phyloP scores from a whole-genome alignment of 257 asterid species.

The Ehretia macrophylla region DNA sequence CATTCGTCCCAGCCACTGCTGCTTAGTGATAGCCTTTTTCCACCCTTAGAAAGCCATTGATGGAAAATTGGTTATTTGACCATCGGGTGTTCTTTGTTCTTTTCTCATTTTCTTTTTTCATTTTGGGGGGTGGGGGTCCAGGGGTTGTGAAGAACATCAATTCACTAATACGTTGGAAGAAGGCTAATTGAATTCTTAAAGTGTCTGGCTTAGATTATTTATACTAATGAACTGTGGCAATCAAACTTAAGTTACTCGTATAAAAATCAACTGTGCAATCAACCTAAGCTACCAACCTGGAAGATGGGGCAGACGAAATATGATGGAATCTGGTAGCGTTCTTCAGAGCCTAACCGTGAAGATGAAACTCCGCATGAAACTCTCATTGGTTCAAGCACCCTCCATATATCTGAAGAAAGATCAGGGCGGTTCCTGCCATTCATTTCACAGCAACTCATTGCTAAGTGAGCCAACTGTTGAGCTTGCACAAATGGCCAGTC shows the following conservation, averaged over 20 bases:
- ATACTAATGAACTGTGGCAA: too few relatives aligned
- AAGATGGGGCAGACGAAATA: slow-evolving; percentile 85
- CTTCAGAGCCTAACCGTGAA: slow-evolving; percentile 41
- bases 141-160: not conserved
- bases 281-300: slow-evolving; percentile 54
- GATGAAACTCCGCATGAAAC: slow-evolving; percentile 62
- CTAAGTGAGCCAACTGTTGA: slow-evolving; percentile 82
- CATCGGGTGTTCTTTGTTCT: not conserved
- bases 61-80: not conserved
- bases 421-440: slow-evolving; percentile 58
- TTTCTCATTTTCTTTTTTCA: not conserved
- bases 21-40: not conserved
- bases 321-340: slow-evolving; percentile 47
- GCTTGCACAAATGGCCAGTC: slow-evolving; percentile 99
- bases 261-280: not conserved
- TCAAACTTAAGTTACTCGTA: not conserved
- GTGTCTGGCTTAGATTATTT: too few relatives aligned
- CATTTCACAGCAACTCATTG: slow-evolving; percentile 54
- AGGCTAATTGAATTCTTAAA: too few relatives aligned
- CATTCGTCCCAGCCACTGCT: not conserved
- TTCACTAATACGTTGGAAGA: too few relatives aligned
- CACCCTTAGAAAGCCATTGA: not conserved
- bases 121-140: not conserved
- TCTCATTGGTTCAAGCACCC: slow-evolving; percentile 81
- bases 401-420: slow-evolving; percentile 73